Base-by-base conservation (phyloP, 1,284 basidiomycete genomes). In the Naganishia liquefaciens region DNA sequence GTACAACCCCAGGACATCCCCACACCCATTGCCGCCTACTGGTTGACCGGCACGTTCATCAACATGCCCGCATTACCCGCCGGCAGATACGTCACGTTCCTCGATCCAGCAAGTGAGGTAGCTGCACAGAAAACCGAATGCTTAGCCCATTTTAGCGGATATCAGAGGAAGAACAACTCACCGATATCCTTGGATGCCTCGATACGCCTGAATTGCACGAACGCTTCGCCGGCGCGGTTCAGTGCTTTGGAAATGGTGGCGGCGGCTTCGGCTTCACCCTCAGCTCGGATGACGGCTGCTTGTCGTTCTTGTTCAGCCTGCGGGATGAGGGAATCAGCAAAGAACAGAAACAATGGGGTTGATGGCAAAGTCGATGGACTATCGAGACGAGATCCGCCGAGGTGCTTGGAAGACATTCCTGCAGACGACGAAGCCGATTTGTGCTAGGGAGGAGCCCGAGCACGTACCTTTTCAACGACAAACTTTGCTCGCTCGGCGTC, bases 401-500 rank as follows among this genome's bases (percentile, higher is more conserved):
- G n/a, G n/a, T n/a, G n/a, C n/a, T n/a, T n/a, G n/a, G n/a, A n/a
- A n/a, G n/a, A n/a, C n/a, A n/a, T n/a, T n/a, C n/a, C n/a, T n/a
- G n/a, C n/a, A n/a, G n/a, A n/a, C n/a, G n/a, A n/a, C n/a, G n/a
- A n/a, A n/a, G n/a, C n/a, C n/a, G n/a, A n/a, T n/a, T n/a, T n/a
- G n/a, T n/a, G n/a, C n/a, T n/a, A 17, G 28, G 27, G 27, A 33
- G 40, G 33, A 33, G 3, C 7, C 23, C 19, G 23, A 37, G 5
- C 51, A 68, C 82, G 65, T 64, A 89, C 90, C 85, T 92, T 94
- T 80, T 99, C 96, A 69, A 99, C 95, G 70, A 99, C 91, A 79
- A 99, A 99, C 80, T 96, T 98, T 69, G 95, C 95, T 52, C 96
- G 87, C 81, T 99, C 96, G 67, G 94, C 94, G 81, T 96, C 93